Base-by-base conservation (phyloP, 352 stramenopile genomes). In the Phytophthora uliginosa region DNA sequence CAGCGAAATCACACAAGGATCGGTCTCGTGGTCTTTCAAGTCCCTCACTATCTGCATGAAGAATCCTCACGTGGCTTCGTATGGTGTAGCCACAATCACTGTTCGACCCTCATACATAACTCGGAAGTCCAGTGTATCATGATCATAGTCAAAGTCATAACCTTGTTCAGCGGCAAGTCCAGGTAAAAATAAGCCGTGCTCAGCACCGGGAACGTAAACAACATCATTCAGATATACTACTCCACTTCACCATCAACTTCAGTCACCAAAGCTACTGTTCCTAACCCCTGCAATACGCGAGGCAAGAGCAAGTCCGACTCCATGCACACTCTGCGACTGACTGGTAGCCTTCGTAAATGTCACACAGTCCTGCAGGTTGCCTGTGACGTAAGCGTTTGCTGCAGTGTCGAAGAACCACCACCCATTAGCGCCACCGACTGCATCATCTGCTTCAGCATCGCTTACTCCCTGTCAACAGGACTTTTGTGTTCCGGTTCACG, bases 51-150 rank as follows among this genome's bases (percentile, higher is more conserved):
- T 17, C 12, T 4, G 33, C 31, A 58, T 31, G 15, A 36, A 38
- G 33, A 59, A 59, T 3, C 59, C 45, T 47, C 59, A 59, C 22
- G 59, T 66, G 10, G n/a, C 48, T 4, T 66, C 31, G 9, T 66
- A 53, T 4, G 47, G 45, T 6, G 48, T n/a, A n/a, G n/a, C n/a
- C n/a, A n/a, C n/a, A n/a, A n/a, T n/a, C n/a, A n/a, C n/a, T n/a
- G n/a, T n/a, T 26, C n/a, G 26, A 1, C 48, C 59, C 26, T 66
- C 47, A 2, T 51, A 13, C 12, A 15, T n/a, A 3, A 66, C 6
- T 1, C 7, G 20, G 38, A 63, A 63, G 20, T 63, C 26, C 40
- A 42, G 9, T 10, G 57, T 55, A 18, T 38, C 22, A n/a, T 20
- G 24, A 7, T 63, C 40, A 9, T 18, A 53, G 22, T 63, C 13